Conservation (phyloP, 768 basidiomycete genomes). For the Hygrocybe punicea region DNA sequence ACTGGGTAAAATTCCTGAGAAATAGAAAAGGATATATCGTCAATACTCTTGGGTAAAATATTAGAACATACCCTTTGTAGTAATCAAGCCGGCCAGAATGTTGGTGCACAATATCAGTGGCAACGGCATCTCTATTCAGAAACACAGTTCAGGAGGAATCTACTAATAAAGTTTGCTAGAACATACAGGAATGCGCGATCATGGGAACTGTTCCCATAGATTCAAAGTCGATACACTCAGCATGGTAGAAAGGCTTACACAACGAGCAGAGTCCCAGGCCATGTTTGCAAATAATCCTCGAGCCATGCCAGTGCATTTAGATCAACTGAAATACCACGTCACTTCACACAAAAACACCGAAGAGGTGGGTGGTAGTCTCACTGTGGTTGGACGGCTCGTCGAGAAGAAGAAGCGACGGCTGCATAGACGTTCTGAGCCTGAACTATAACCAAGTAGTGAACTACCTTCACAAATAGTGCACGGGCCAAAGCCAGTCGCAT, state of each 20-base stretch:
- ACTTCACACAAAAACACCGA: neutral
- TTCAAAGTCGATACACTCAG: conserved; percentile 1
- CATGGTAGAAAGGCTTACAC: conserved; percentile 54
- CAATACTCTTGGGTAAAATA: neutral
- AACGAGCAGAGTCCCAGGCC: conserved; percentile 87
- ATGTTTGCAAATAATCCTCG: conserved; percentile 95
- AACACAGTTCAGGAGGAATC: neutral
- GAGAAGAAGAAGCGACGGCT: conserved; percentile 74
- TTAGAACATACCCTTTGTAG: conserved; percentile 76
- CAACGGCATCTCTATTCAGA: conserved; percentile 74
- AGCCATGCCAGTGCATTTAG: conserved; percentile 96
- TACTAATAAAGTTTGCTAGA: neutral
- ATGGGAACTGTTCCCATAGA: conserved; percentile 63
- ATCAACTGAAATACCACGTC: conserved; percentile 53
- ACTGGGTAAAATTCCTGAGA: conserved; percentile 89
- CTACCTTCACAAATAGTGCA: conserved; percentile 91
- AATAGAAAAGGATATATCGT: conserved; percentile 6
- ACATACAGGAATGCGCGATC: conserved; percentile 91
- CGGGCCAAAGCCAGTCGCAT: conserved; percentile 96
- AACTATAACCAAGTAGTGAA: neutral
- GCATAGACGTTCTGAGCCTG: conserved; percentile 1
- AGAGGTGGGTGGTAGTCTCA: conserved; percentile 36
- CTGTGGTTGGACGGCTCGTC: conserved; percentile 98
- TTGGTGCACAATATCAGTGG: conserved; percentile 97
- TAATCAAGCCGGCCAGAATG: conserved; percentile 92